Evolutionary conservation across 140 eudicot species (phyloP).

Genomic region (Erigeron philadelphicus): DNA sequence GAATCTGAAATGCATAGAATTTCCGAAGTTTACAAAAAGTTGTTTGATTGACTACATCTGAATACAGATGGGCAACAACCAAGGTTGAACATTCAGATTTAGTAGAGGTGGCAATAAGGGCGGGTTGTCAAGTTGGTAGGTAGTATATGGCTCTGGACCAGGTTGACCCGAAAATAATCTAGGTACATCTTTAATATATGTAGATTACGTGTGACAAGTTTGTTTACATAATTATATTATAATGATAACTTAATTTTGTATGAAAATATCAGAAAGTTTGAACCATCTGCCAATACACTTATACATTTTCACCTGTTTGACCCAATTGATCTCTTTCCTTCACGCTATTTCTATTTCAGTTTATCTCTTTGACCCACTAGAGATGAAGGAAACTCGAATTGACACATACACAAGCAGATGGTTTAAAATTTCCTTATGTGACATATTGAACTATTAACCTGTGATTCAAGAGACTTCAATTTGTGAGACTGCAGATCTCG

Average conservation of each 20-base stretch:
- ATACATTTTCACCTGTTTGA: neutral
- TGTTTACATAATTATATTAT: too few relatives aligned
- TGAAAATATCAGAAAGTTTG: neutral
- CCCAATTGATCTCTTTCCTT: neutral
- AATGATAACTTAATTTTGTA: too few relatives aligned
- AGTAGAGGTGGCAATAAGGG: neutral
- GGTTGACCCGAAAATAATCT: neutral
- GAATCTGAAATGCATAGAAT: slow-evolving; percentile 47
- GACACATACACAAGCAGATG: neutral
- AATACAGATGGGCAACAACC: slow-evolving; percentile 7
- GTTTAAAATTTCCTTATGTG: neutral
- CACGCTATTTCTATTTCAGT: too few relatives aligned
- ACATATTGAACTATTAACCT: slow-evolving; percentile 35
- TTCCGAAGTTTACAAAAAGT: neutral
- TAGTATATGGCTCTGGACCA: neutral
- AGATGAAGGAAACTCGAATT: neutral
- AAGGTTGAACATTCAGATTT: neutral
- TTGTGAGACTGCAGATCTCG: slow-evolving; percentile 83
- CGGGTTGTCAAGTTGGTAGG: neutral
- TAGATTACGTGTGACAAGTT: too few relatives aligned
- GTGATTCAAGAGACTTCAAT: slow-evolving; percentile 83
- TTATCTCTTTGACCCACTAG: neutral
- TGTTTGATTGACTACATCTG: slow-evolving; percentile 11
- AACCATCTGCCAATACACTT: neutral
- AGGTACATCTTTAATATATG: too few relatives aligned